Base-by-base conservation (phyloP, 2,329 filamentous ascomycete species). In the Pseudogymnoascus sp. region DNA sequence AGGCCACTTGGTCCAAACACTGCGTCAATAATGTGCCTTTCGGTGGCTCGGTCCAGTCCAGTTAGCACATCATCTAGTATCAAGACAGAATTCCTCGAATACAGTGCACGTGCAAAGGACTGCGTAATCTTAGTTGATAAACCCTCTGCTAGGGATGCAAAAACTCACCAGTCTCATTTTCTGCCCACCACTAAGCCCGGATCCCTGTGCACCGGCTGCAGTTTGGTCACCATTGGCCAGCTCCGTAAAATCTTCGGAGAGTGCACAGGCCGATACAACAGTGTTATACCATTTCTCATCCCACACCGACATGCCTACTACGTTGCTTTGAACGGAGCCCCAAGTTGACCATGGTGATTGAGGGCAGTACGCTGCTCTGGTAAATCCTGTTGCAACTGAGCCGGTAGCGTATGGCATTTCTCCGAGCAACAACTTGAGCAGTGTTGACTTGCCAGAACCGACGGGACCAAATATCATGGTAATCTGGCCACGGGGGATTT, bases 401-500 rank as follows among this genome's bases (percentile, higher is more conserved):
- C 61, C 61, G 9, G n/a, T 30, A 4, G 36, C 35, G 18, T 28
- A 39, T 18, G 38, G 25, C 11, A 62, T 36, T 62, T 80, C 78
- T 22, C 77, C 76, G 0, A 79, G 72, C 14, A 80, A 66, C 16
- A 73, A 71, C 61, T 77, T 77, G 4, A 79, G 71, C 4, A 83
- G 66, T 3, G 79, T 80, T 18, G 79, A 81, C 63, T 82, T 83
- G 3, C 80, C 80, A 62, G 76, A 80, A 4, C 78, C 80, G 22
- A 80, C 77, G 14, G 79, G 79, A 14, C 79, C 50, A 63, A 59
- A 61, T 41, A 54, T 64, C 70, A 50, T 30, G 14, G 43, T 50
- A 25, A 30, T 16, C 25, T 50, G 25, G n/a, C 25, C 43, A 18
- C 43, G 43, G n/a, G 43, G 43, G 2, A 50, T 50, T 30, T 50